phyloP scores from a whole-genome alignment of 345 rosid species.

The Lumnitzera racemosa region DNA sequence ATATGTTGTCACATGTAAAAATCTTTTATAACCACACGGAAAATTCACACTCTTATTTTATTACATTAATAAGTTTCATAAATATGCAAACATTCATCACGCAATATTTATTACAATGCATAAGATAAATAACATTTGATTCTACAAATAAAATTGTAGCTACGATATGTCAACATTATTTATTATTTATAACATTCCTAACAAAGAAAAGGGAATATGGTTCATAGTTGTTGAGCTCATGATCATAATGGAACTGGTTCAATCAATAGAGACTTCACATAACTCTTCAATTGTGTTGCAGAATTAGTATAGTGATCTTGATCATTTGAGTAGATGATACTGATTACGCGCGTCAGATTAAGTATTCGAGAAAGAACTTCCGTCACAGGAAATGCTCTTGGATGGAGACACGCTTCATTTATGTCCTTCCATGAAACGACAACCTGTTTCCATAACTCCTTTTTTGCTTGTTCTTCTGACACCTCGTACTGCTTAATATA shows the following conservation, averaged over 20 bases:
- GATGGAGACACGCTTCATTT: slow-evolving; percentile 13
- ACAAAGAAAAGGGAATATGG: no score
- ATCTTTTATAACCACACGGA: no score
- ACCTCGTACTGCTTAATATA: slow-evolving; percentile 6
- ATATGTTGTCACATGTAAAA: no score
- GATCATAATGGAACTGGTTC: slow-evolving; percentile 5
- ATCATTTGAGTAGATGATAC: slow-evolving; percentile 14
- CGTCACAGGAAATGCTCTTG: slow-evolving; percentile 5
- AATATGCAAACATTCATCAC: no score
- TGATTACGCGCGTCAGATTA: slow-evolving; percentile 11
- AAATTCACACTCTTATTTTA: no score
- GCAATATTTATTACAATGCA: no score
- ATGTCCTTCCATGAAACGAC: slow-evolving; percentile 17
- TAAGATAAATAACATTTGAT: no score
- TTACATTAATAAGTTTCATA: no score
- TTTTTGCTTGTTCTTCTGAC: slow-evolving; percentile 6
- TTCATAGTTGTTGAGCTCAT: no score
- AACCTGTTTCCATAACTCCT: slow-evolving; percentile 3
- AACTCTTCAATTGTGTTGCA: background rate
- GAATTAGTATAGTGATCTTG: slow-evolving; percentile 13
- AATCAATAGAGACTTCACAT: slow-evolving; percentile 8
- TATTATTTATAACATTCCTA: no score
- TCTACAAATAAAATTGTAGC: no score
- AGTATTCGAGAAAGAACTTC: slow-evolving; percentile 14
- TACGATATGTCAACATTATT: no score